Percentiles rank a stretch among this genome's conserved stretches.
These are phyloP conservation scores for Podila horticola DNA, from an alignment of 192 early-diverging fungal species.

Conservation along the genomic window DNA sequence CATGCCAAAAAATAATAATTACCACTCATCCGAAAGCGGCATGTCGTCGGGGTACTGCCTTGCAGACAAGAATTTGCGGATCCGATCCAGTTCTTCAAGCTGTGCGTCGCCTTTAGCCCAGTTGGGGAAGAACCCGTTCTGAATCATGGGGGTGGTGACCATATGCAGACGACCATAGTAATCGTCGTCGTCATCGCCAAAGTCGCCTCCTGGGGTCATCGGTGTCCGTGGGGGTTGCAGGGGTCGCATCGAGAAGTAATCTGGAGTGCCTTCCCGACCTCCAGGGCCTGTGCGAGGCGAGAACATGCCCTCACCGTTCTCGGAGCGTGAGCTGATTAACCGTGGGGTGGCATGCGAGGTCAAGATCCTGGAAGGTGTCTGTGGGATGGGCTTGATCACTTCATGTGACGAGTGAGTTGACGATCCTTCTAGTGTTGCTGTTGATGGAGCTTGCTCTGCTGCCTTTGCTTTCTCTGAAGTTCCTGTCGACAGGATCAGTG, in stretches of 20 bases:
- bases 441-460: not conserved
- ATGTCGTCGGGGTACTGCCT: conserved; percentile 52
- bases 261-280: conserved; percentile 5
- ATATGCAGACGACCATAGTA: conserved; percentile 48
- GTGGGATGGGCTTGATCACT: conserved; percentile 32
- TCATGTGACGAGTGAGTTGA: conserved; percentile 23
- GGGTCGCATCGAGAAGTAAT: conserved; percentile 50
- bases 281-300: conserved; percentile 26
- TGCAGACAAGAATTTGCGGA: conserved; percentile 30
- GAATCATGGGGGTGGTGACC: conserved; percentile 52
- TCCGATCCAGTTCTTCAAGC: conserved; percentile 39
- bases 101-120: conserved; percentile 53
- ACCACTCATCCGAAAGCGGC: conserved; percentile 54
- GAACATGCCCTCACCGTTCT: conserved; percentile 17
- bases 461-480: not conserved
- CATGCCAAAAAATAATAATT: not conserved
- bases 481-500: conserved; percentile 36
- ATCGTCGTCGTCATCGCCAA: conserved; percentile 42
- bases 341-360: conserved; percentile 7
- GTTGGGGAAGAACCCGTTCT: conserved; percentile 53
- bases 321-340: conserved; percentile 41
- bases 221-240: conserved; percentile 40
- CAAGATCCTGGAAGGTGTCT: conserved; percentile 44
- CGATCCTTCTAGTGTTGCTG: not conserved
- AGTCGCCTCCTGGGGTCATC: conserved; percentile 43